A percentile compares a stretch with the other conserved stretches of the same genome.
Conservation (phyloP, 2,329 filamentous ascomycete species). For the Colletotrichum coccodes region DNA sequence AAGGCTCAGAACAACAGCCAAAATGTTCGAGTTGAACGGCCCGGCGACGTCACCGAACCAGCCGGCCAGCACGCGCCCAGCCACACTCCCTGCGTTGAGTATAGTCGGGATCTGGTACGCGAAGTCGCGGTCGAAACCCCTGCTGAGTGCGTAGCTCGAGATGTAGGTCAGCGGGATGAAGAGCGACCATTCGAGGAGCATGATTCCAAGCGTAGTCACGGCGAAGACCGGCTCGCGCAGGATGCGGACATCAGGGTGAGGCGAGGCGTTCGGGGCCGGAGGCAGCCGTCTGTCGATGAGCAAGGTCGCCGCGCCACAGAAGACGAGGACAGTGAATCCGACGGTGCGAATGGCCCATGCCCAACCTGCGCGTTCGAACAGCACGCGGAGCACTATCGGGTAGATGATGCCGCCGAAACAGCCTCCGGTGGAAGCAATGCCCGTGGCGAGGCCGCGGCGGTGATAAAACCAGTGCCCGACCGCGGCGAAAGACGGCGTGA, state of each 20-base stretch:
- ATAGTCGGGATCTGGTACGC: slow-evolving; percentile 83
- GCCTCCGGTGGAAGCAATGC: slow-evolving; percentile 81
- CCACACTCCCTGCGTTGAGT: slow-evolving; percentile 81
- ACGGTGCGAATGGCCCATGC: slow-evolving; percentile 60
- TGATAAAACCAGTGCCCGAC: slow-evolving; percentile 76
- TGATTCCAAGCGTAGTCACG: slow-evolving; percentile 73
- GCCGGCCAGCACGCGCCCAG: slow-evolving; percentile 83
- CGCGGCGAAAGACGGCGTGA: slow-evolving; percentile 82
- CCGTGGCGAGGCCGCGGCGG: slow-evolving; percentile 81
- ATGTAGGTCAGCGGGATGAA: slow-evolving; percentile 87
- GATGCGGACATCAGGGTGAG: slow-evolving; percentile 72
- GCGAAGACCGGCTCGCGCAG: slow-evolving; percentile 70
- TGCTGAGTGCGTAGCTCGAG: slow-evolving; percentile 75
- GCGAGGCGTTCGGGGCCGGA: slow-evolving; percentile 65
- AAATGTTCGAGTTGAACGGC: slow-evolving; percentile 83
- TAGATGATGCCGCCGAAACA: slow-evolving; percentile 77
- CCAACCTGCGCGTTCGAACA: slow-evolving; percentile 8
- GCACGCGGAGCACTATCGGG: slow-evolving; percentile 58
- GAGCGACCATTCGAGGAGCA: slow-evolving; percentile 78
- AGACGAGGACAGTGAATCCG: slow-evolving; percentile 57
- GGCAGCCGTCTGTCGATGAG: slow-evolving; percentile 69
- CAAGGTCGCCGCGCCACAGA: slow-evolving; percentile 55
- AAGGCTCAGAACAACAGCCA: slow-evolving; percentile 69
- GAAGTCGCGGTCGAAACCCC: slow-evolving; percentile 72
- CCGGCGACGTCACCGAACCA: slow-evolving; percentile 84